These are phyloP conservation scores for Wickerhamiella bombiphila DNA, from an alignment of 805 yeast genomes.

Conservation along the genomic window DNA sequence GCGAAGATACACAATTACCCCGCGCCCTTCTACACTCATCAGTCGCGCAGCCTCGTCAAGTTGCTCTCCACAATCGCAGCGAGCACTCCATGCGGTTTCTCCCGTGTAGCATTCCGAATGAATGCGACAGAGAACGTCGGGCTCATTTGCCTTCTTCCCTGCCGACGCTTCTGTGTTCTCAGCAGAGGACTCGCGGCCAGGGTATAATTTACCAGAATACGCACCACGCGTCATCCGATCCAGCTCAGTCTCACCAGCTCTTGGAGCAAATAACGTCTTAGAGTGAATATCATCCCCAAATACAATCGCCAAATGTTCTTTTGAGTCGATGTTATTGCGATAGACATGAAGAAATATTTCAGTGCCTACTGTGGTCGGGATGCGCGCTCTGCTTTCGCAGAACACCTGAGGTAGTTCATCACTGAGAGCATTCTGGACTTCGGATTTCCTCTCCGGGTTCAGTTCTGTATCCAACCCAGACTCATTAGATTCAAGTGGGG, in stretches of 20 bases:
- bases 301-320: conserved; percentile 94
- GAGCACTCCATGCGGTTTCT: conserved; percentile 97
- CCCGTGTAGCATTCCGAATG: conserved; percentile 98
- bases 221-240: conserved; percentile 99
- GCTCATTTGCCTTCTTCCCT: background rate
- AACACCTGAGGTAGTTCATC: conserved; percentile 52
- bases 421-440: conserved; percentile 10
- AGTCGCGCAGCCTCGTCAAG: conserved; percentile 93
- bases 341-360: conserved; percentile 87
- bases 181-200: conserved; percentile 43
- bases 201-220: conserved; percentile 74
- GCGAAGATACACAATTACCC: conserved; percentile 87
- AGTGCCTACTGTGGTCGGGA: conserved; percentile 90
- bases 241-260: conserved; percentile 64
- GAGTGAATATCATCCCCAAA: conserved; percentile 88
- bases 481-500: background rate
- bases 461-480: too few relatives aligned
- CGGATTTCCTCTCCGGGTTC: background rate
- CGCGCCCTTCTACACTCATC: conserved; percentile 78
- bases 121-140: conserved; percentile 53
- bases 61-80: conserved; percentile 99
- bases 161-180: background rate
- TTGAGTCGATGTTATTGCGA: conserved; percentile 69
- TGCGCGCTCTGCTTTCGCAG: conserved; percentile 88
- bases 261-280: conserved; percentile 44